Conservation (phyloP, 306 rosid genomes). For the Malus asiatica region DNA sequence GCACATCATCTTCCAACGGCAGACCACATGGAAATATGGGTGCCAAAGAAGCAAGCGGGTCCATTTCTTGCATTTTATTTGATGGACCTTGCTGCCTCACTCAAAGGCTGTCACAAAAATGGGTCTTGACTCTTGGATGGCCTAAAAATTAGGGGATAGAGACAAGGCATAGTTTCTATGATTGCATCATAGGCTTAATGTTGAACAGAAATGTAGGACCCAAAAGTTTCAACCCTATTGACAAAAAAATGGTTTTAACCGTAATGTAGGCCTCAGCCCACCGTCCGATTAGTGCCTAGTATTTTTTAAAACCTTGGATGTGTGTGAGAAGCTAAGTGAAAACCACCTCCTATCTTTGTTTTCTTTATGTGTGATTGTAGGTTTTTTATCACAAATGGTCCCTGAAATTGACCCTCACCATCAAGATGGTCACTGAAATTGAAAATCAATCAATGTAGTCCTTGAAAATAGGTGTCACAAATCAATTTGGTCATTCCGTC, state of each 20-base stretch:
- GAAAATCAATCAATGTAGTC: too few species aligned
- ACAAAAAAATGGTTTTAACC: too few species aligned
- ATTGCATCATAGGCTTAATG: neutral
- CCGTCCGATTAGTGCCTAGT: too few species aligned
- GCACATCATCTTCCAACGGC: constrained; percentile 12
- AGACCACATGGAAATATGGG: constrained; percentile 37
- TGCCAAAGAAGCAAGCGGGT: constrained; percentile 15
- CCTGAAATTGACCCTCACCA: too few species aligned
- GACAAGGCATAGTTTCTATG: neutral
- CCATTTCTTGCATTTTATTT: constrained; percentile 1
- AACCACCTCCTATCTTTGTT: neutral
- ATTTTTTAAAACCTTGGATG: too few species aligned
- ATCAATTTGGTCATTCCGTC: too few species aligned
- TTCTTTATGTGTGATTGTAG: neutral
- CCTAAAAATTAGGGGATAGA: neutral
- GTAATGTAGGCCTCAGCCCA: too few species aligned
- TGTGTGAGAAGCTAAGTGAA: too few species aligned
- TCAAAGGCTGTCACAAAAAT: neutral
- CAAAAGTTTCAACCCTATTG: neutral
- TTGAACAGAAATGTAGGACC: neutral
- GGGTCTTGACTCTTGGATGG: neutral
- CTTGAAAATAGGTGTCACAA: too few species aligned
- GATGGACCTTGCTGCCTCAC: constrained; percentile 3
- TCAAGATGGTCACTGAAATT: too few species aligned
- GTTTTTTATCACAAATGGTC: too few species aligned